Base-by-base conservation (phyloP, 2,329 filamentous ascomycete species). In the Lachnellula occidentalis region DNA sequence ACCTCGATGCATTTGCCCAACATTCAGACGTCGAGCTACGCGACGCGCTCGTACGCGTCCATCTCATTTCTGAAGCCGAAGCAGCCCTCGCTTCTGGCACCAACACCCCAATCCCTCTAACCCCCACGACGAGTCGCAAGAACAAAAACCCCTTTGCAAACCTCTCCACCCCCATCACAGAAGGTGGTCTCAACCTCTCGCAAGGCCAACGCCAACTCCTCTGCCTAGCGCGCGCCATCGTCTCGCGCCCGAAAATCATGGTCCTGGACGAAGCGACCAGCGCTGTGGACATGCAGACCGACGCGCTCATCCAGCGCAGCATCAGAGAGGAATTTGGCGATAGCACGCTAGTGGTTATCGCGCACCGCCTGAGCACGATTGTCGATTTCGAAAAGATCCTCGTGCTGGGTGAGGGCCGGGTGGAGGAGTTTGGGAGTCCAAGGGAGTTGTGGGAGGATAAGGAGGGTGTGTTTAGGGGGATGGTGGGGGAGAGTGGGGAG, bases 241-340 rank as follows among this genome's bases (percentile, higher is more conserved):
- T 90, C 22, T 78, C 82, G 0, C 78, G 84, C 0, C 87, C 88
- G 3, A 86, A 87, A 66, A 83, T 92, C 62, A 87, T 92, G 80
- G 82, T 92, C 1, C 78, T 92, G 1, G 88, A 92, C 67, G 88
- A 92, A 72, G 88, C 88, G 0, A 92, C 88, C 0, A 86, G 81
- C 3, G 87, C 88, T 0, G 87, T 92, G 2, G 88, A 91, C 68
- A 89, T 90, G 84, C 75, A 78, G 41, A 91, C 88, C 0, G 88
- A 92, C 66, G 74, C 78, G 1, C 77, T 89, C 24, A 91, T 91
- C 64, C 87, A 91, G 72, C 78, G 83, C 5, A 83, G 78, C 49
- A 90, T 91, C 61, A 78, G 86, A 21, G 82, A 87, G 64, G 85
- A 89, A 67, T 90, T 90, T 59, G 81, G 76, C 0, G 81, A 81